Base-by-base conservation (phyloP, 768 basidiomycete genomes). In the Cubamyces sp. region DNA sequence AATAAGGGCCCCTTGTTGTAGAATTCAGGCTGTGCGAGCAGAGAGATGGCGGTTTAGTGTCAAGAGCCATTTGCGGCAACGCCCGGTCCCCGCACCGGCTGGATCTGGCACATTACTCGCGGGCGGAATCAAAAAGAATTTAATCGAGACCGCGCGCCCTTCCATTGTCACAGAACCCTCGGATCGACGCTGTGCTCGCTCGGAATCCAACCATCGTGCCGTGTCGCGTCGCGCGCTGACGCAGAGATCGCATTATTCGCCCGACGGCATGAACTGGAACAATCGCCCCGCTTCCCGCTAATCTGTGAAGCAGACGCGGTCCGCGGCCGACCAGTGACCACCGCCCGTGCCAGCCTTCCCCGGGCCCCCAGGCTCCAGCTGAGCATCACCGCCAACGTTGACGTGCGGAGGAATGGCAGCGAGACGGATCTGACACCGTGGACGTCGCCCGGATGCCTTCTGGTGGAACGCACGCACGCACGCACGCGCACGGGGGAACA, bases 11-110 rank as follows among this genome's bases (percentile, higher is more conserved):
- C 61, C 54, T 56, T 62, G 61, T 56, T 62, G 61, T 47, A 54
- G 52, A 45, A 59, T 49, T 50, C 54, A 55, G 62, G 62, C 62
- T 48, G 62, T 64, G 62, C 57, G 57, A 53, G 57, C 3, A 54
- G 61, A 57, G 61, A 58, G 62, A 63, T 64, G 62, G 62, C 62
- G 62, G 62, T 59, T 30, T 48, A 59, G 62, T 40, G 58, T 64
- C 57, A 54, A 62, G 40, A 46, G 40, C 57, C 50, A 57, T 63
- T 58, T 43, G 56, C 62, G 62, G 62, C 57, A 54, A 55, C 15
- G n/a, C 41, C 62, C 62, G 57, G 57, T 34, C 6, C 45, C 55
- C 45, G 54, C 54, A 40, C 41, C 23, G 48, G 23, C 47, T 56
- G 48, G 19, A 62, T 52, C 54, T 37, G 61, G 54, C 54, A 54